phyloP scores from a whole-genome alignment of 2,329 filamentous ascomycete species.

The Pyrenochaeta sp. region DNA sequence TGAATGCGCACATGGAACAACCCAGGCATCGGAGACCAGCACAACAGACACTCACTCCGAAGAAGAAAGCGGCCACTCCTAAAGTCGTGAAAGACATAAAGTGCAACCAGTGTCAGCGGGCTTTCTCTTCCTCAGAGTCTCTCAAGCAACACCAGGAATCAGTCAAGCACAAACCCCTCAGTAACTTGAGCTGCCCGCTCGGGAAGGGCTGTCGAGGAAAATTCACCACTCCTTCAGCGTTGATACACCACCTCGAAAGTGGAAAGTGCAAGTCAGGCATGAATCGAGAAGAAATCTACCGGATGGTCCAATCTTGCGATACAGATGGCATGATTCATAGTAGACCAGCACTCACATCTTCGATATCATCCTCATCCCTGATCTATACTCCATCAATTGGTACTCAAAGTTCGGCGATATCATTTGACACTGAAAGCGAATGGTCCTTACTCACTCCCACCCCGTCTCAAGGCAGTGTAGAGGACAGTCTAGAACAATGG shows the following conservation, averaged over 20 bases:
- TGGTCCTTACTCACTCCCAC: constrained; percentile 7
- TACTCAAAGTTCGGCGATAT: background rate
- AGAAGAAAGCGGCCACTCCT: too few species aligned
- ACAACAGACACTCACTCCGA: too few species aligned
- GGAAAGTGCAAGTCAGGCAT: constrained; percentile 13
- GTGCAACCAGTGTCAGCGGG: too few species aligned
- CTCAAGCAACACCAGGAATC: too few species aligned
- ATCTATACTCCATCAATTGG: background rate
- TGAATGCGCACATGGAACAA: too few species aligned
- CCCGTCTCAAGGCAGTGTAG: constrained; percentile 1
- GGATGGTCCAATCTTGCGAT: constrained; percentile 13
- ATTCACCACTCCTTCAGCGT: constrained; percentile 10
- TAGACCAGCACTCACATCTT: constrained; percentile 1
- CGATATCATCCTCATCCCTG: background rate
- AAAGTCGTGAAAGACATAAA: too few species aligned
- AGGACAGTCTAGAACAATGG: constrained; percentile 1
- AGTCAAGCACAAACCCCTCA: constrained; percentile 14
- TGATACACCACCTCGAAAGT: constrained; percentile 17
- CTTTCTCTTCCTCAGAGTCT: too few species aligned
- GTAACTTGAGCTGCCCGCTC: constrained; percentile 8
- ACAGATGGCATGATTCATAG: constrained; percentile 7
- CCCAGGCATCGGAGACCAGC: too few species aligned
- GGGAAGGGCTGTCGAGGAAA: constrained; percentile 9
- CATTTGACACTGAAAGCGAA: constrained; percentile 2
- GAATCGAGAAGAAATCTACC: constrained; percentile 8